Evolutionary conservation across 495 filamentous ascomycete species (phyloP).

Genomic region (Penicillium arizonense): DNA sequence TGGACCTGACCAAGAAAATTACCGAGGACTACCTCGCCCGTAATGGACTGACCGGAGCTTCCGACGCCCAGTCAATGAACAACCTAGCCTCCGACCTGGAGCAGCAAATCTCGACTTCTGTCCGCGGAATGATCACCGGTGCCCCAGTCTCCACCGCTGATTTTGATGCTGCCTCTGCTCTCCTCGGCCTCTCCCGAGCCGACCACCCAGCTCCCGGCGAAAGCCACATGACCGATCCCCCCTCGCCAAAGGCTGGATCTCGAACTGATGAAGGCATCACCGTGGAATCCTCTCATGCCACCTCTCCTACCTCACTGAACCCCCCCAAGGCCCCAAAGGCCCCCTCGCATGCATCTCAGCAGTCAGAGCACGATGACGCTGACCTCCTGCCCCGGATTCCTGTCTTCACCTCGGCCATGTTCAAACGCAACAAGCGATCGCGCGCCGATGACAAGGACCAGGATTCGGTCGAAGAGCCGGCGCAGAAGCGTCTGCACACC

Average conservation of each 20-base stretch:
- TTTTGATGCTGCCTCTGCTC: constrained; percentile 16
- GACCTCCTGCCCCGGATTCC: background rate
- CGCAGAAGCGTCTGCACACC: constrained; percentile 14
- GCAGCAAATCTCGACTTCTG: background rate
- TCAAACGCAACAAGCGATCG: constrained; percentile 11
- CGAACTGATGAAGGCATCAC: constrained; percentile 2
- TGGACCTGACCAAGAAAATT: constrained; percentile 7
- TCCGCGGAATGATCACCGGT: constrained; percentile 1
- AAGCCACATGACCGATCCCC: background rate
- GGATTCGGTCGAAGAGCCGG: constrained; percentile 1
- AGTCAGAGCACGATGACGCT: background rate
- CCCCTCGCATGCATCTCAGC: background rate
- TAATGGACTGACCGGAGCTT: background rate
- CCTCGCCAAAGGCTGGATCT: constrained; percentile 3
- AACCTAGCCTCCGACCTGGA: background rate
- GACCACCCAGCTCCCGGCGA: background rate
- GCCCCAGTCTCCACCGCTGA: background rate
- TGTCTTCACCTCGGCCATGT: background rate
- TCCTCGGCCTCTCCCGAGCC: constrained; percentile 9
- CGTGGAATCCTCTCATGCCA: constrained; percentile 4
- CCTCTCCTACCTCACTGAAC: background rate
- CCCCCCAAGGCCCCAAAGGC: background rate
- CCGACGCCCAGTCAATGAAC: background rate
- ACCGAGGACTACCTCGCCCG: constrained; percentile 5
- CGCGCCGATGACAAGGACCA: constrained; percentile 7